A percentile compares a stretch with the other conserved stretches of the same genome.
Evolutionary conservation across 163 green algal genomes (phyloP).

Genomic region (Prototheca wickerhamii): DNA sequence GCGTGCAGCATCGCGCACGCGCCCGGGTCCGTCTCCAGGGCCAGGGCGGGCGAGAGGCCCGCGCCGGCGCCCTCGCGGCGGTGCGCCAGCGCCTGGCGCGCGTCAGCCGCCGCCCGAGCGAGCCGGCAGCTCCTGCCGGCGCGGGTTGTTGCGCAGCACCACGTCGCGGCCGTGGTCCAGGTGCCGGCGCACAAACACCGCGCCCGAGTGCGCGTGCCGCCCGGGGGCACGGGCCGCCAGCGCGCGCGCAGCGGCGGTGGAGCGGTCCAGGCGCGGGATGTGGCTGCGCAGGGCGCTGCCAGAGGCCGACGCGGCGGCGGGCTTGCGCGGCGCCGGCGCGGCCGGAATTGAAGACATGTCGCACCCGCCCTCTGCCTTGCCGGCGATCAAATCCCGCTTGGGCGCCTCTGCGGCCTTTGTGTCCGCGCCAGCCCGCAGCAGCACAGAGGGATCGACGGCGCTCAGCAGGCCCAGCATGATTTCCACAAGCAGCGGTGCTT

Average conservation of each 20-base stretch:
- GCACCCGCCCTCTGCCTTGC: too few species aligned
- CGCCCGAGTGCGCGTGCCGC: conserved; percentile 15
- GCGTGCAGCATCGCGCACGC: too few species aligned
- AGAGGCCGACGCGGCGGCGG: conserved; percentile 5
- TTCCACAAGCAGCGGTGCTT: conserved; percentile 66
- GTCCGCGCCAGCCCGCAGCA: conserved; percentile 15
- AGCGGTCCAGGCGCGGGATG: not conserved
- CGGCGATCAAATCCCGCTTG: too few species aligned
- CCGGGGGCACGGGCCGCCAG: conserved; percentile 7
- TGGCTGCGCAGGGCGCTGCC: not conserved
- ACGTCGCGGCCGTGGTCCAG: conserved; percentile 19
- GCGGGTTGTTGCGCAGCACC: conserved; percentile 26
- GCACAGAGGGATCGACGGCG: conserved; percentile 23
- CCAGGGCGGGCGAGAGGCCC: too few species aligned
- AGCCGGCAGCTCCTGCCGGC: conserved; percentile 13
- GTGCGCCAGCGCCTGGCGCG: conserved; percentile 13
- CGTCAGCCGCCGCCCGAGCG: conserved; percentile 14
- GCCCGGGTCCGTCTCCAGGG: too few species aligned
- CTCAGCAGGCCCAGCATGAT: conserved; percentile 54
- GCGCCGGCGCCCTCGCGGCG: not conserved
- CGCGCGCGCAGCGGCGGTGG: conserved; percentile 2
- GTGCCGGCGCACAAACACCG: conserved; percentile 25
- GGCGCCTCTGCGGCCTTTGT: too few species aligned
- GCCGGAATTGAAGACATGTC: too few species aligned
- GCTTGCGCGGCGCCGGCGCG: too few species aligned